Conservation (phyloP, 2,329 filamentous ascomycete species). For the Teratosphaeriaceae sp. region DNA sequence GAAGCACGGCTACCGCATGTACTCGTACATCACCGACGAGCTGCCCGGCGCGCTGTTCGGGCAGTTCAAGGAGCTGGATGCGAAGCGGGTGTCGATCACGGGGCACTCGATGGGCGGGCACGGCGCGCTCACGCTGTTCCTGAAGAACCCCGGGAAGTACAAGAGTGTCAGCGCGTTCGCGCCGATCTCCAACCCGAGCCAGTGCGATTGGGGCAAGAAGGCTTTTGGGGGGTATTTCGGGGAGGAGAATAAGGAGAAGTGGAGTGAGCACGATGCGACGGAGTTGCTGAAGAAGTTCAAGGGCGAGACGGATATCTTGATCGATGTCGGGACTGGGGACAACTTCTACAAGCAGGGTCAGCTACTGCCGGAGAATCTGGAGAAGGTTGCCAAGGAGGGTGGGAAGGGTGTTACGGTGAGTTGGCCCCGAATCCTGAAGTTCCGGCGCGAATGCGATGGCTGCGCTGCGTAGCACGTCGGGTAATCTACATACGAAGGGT, state of each 20-base stretch:
- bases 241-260: slow-evolving; percentile 61
- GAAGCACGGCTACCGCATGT: slow-evolving; percentile 80
- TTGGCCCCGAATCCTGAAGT: too few species aligned
- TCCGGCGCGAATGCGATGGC: too few species aligned
- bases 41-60: slow-evolving; percentile 71
- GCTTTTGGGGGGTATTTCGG: slow-evolving; percentile 90
- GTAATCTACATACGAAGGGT: too few species aligned
- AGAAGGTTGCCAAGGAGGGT: slow-evolving; percentile 67
- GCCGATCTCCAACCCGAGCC: slow-evolving; percentile 77
- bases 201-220: slow-evolving; percentile 92
- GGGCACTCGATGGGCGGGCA: slow-evolving; percentile 98
- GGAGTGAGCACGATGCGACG: slow-evolving; percentile 87
- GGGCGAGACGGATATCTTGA: slow-evolving; percentile 65
- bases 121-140: slow-evolving; percentile 83
- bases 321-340: slow-evolving; percentile 91
- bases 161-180: slow-evolving; percentile 85
- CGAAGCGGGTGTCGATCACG: slow-evolving; percentile 67
- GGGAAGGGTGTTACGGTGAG: slow-evolving; percentile 68
- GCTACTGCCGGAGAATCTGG: slow-evolving; percentile 88
- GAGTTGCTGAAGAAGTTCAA: slow-evolving; percentile 77
- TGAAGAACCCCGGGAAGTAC: slow-evolving; percentile 87
- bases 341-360: slow-evolving; percentile 95
- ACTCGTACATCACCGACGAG: slow-evolving; percentile 83
- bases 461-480: too few species aligned
- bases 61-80: slow-evolving; percentile 66